Evolutionary conservation across 75 land plant genomes (phyloP), one percentile per base, ranked within the genome.

Genomic region (Gnetum montanum): DNA sequence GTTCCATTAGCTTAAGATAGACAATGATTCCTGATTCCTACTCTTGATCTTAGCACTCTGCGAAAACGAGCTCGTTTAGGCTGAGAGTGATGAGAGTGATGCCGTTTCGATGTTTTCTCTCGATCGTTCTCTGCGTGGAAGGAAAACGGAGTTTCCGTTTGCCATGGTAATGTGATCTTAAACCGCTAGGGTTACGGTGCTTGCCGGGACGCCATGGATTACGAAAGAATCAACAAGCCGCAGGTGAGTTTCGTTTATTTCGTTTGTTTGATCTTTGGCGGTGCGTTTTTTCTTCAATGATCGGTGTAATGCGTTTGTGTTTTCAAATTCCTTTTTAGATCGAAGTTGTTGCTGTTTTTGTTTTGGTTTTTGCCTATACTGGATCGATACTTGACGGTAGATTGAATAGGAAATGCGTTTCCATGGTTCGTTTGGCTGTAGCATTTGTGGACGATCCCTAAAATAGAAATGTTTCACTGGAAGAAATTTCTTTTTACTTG

Each of bases 181-280:
- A 25, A 25, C 22, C 22, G 24, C 2, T 11, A 24, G 12, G 49
- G 24, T n/a, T n/a, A n/a, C n/a, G n/a, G n/a, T n/a, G n/a, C n/a
- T n/a, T n/a, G n/a, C n/a, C n/a, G n/a, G n/a, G n/a, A n/a, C n/a
- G 54, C 45, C 2, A 65, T 66, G 68, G 68, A 66, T 26, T 66
- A 66, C 46, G 68, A 66, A 29, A 58, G 61, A 30, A 66, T 66
- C 35, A 35, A 49, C 15, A 66, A 58, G 43, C 29, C 50, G 27
- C 34, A 60, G 63, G 63, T 60, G 13, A 31, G 50, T 0, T 28
- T 16, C 34, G 31, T 8, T 46, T 18, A 3, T 10, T 55, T n/a
- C 18, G 11, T 43, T 34, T 6, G n/a, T n/a, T n/a, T n/a, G n/a
- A n/a, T n/a, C n/a, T n/a, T n/a, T n/a, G n/a, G n/a, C n/a, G n/a